A percentile compares a stretch with the other conserved stretches of the same genome.
Evolutionary conservation across 2,329 filamentous ascomycete species (phyloP).

Genomic region (Onygenales sp.): DNA sequence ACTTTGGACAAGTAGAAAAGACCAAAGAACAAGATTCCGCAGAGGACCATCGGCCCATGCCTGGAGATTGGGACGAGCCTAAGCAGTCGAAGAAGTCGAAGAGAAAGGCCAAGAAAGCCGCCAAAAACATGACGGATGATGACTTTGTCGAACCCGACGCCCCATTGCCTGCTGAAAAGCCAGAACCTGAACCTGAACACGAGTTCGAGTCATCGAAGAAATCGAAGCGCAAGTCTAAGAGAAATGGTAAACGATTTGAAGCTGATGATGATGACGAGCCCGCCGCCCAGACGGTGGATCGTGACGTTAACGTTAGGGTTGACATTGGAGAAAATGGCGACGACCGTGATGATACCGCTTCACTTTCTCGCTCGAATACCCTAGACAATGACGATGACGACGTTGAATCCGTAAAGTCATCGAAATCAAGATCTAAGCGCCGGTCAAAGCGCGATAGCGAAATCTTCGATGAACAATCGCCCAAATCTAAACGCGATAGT

Average conservation of each 20-base stretch:
- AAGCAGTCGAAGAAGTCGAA: conserved; percentile 1
- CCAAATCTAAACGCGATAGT: conserved; percentile 5
- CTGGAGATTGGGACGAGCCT: not conserved
- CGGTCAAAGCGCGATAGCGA: conserved; percentile 16
- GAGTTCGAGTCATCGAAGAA: conserved; percentile 3
- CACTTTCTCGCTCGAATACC: not conserved
- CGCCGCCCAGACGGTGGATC: not conserved
- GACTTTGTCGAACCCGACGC: not conserved
- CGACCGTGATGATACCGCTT: not conserved
- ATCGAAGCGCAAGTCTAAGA: conserved; percentile 11
- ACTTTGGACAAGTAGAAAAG: not conserved
- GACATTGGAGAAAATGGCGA: not conserved
- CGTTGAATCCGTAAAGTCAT: conserved; percentile 15
- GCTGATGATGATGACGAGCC: not conserved
- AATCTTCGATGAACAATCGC: conserved; percentile 4
- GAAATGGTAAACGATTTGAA: conserved; percentile 7
- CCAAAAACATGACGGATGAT: not conserved
- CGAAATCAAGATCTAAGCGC: conserved; percentile 17
- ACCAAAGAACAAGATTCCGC: not conserved
- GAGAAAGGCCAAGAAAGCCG: conserved; percentile 2
- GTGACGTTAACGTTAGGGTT: too few species aligned
- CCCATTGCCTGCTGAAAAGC: not conserved
- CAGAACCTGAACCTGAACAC: conserved; percentile 1
- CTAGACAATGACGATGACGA: conserved; percentile 12
- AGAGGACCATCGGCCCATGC: not conserved